These are phyloP conservation scores for Fusarium veterinarium DNA, from an alignment of 2,329 filamentous ascomycete genomes.

Conservation along the genomic window DNA sequence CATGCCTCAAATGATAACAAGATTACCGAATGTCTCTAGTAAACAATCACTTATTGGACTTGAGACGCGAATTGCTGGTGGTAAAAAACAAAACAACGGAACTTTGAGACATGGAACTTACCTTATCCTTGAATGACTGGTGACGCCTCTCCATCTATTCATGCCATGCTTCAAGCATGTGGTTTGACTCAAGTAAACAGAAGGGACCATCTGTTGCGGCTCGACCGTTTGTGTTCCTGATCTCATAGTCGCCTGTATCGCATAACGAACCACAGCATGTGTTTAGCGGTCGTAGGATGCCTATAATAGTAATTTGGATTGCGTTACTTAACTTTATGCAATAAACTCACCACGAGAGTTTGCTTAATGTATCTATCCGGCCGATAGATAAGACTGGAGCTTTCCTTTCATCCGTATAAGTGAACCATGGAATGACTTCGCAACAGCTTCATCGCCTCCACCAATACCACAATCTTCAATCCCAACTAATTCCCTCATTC, in stretches of 20 bases:
- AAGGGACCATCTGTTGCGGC: neutral
- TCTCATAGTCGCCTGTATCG: neutral
- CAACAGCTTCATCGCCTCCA: neutral
- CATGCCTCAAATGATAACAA: neutral
- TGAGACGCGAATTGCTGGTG: too few relatives aligned
- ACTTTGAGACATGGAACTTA: constrained; percentile 2
- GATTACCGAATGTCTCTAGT: neutral
- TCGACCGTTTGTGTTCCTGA: neutral
- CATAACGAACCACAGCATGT: neutral
- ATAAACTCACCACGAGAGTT: neutral
- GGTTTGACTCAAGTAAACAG: neutral
- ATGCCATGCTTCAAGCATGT: neutral
- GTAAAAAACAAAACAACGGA: neutral
- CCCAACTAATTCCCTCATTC: fast-evolving
- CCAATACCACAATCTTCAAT: fast-evolving
- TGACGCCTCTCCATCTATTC: neutral
- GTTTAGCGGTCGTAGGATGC: neutral
- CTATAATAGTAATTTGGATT: neutral
- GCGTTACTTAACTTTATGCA: neutral
- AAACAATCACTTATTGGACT: neutral
- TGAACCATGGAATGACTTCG: neutral
- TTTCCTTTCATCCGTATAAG: neutral
- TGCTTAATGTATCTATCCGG: too few relatives aligned
- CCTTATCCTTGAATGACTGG: neutral
- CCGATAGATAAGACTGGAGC: neutral